Evolutionary conservation across 202 grass and related monocot species (phyloP), one percentile per base, ranked within the genome.

Genomic region (Zizania palustris): DNA sequence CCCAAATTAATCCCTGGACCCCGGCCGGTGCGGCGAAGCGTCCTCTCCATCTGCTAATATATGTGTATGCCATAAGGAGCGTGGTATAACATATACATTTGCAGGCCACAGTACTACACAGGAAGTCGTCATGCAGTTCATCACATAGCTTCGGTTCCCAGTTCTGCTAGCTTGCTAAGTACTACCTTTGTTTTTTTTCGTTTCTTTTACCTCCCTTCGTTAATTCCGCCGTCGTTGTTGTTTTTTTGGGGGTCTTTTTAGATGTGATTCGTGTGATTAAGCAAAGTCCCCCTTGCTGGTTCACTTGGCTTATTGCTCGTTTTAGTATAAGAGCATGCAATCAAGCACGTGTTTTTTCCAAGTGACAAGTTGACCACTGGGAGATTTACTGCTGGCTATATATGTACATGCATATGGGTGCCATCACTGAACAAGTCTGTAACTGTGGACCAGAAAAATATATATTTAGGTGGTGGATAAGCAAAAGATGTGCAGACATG

Each of bases 241-340:
- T 64, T 65, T 48, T 10, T 37, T 71, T 50, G n/a, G n/a, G n/a
- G n/a, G 43, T 9, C 9, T 16, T 34, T 38, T 61, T 67, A 44
- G 4, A 28, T 46, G 57, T 72, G 38, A 71, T 78, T 65, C 33
- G 33, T 35, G 9, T 58, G 28, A 65, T 58, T 59, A 62, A 78
- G 39, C 49, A 71, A 67, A 75, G 49, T 59, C 11, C 71, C 71
- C 36, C 61, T 59, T 60, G 76, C 46, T 67, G 75, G 51, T 35
- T 74, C 76, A 38, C 37, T 65, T 80, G 41, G 48, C 35, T 49
- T 75, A 75, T 60, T 71, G 77, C 48, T 71, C 37, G 36, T 84
- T 71, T 70, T 38, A 46, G 15, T 75, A 64, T 53, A 49, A 88
- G 80, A 69, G 62, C 55, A 45, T 74, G 44, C 53, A 35, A 51